These are phyloP conservation scores for Omphalotus guepiniiformis DNA, from an alignment of 768 basidiomycete genomes.

Conservation along the genomic window DNA sequence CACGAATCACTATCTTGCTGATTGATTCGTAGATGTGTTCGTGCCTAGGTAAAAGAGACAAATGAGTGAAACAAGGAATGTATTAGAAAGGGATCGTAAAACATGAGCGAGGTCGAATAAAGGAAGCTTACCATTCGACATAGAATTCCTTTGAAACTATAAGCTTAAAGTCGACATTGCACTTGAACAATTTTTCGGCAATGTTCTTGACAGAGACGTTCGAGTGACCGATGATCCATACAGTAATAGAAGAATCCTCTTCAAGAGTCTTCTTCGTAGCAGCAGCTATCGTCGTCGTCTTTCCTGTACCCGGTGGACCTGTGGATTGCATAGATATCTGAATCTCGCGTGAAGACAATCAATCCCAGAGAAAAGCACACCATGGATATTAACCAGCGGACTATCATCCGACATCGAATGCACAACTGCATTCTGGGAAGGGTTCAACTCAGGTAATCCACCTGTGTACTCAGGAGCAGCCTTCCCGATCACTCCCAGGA, in stretches of 20 bases:
- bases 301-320: slow-evolving; percentile 53
- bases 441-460: slow-evolving; percentile 24
- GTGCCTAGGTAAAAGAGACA: slow-evolving; percentile 44
- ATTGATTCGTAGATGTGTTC: slow-evolving; percentile 42
- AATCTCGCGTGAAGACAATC: too few species aligned
- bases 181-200: slow-evolving; percentile 36
- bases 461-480: too few species aligned
- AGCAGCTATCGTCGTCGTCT: slow-evolving; percentile 47
- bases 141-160: slow-evolving; percentile 47
- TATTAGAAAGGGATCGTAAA: slow-evolving; percentile 19
- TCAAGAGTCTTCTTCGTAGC: too few species aligned
- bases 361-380: slow-evolving; percentile 23
- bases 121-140: slow-evolving; percentile 36
- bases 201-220: slow-evolving; percentile 51
- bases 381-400: slow-evolving; percentile 35
- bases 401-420: slow-evolving; percentile 28
- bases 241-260: slow-evolving; percentile 25
- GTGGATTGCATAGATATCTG: too few species aligned
- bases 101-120: slow-evolving; percentile 31
- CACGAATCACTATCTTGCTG: slow-evolving; percentile 30
- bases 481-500: not conserved
- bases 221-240: slow-evolving; percentile 45
- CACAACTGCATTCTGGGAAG: slow-evolving; percentile 34
- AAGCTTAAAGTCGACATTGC: slow-evolving; percentile 34
- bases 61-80: too few species aligned